Evolutionary conservation across 495 filamentous ascomycete genomes (phyloP), one percentile per base, ranked within the genome.

Genomic region (Hyaloscypha bicolor): DNA sequence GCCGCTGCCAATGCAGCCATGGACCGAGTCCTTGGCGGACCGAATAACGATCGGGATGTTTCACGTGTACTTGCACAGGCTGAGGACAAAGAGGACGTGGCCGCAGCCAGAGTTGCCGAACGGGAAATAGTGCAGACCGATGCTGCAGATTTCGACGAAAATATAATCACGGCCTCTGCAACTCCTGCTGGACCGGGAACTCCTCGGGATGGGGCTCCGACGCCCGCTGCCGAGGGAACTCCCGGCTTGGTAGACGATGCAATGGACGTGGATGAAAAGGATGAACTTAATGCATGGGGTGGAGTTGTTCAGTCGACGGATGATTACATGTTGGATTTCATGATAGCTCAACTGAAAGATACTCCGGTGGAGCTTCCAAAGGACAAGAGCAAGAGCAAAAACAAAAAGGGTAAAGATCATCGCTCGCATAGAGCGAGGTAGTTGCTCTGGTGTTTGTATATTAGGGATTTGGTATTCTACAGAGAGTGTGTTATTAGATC

Each of bases 1-100:
- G 83, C 87, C 0, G 88, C 87, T 31, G 89, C 88, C 16, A 90
- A 87, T 57, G 88, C 87, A 22, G 94, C 93, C 31, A 94, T 97
- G 87, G 94, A 97, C 69, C 83, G 91, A 3, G 90, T 96, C 12
- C 85, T 97, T 3, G 91, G 90, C 35, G 84, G 83, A 29, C 84
- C 83, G 21, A 78, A 71, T 62, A 80, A 79, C 32, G 77, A 77
- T 37, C 77, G 79, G 12, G 60, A 71, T 42, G 83, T 84, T 4
- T 80, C 80, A 25, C 84, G 88, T 11, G 91, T 90, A 0, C 87
- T 98, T 35, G 92, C 94, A 68, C 88, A 90, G 66, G 96, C 91
- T 11, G 96, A 99, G 76, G 96, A 99, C 72, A 84, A 85, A 57
- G 96, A 99, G 76, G 96, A 99, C 76, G 91, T 91, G 9, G 87